These are phyloP conservation scores for Aspergillus fumigatus DNA, from an alignment of 2,329 filamentous ascomycete species.

Conservation along the genomic window DNA sequence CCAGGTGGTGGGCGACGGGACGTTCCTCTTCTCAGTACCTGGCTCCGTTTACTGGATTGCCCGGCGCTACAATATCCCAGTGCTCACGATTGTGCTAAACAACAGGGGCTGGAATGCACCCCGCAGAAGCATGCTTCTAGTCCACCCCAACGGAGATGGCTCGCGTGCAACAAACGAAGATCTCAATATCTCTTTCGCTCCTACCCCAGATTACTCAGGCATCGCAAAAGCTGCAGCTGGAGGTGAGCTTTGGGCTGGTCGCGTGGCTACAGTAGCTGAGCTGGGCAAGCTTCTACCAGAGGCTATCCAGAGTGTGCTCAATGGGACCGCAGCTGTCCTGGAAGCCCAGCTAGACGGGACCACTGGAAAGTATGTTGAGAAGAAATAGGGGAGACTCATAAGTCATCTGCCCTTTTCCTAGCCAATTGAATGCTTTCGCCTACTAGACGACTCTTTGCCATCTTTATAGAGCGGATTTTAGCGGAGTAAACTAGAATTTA, in stretches of 20 bases:
- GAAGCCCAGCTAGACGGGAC: slow-evolving; percentile 57
- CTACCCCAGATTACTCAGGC: slow-evolving; percentile 62
- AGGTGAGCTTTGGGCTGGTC: slow-evolving; percentile 57
- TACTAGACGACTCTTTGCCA: not conserved
- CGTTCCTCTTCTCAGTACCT: slow-evolving; percentile 62
- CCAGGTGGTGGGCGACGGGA: slow-evolving; percentile 64
- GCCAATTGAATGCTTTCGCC: not conserved
- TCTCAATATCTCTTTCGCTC: slow-evolving; percentile 62
- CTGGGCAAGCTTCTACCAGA: slow-evolving; percentile 51
- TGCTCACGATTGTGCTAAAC: slow-evolving; percentile 64
- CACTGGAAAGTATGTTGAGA: slow-evolving; percentile 47
- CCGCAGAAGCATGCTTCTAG: slow-evolving; percentile 55
- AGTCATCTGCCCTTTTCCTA: not conserved
- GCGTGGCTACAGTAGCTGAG: slow-evolving; percentile 54
- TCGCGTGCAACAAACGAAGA: slow-evolving; percentile 59
- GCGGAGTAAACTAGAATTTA: not conserved
- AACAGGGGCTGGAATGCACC: slow-evolving; percentile 71
- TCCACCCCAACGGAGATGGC: slow-evolving; percentile 61
- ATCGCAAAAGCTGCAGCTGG: slow-evolving; percentile 64
- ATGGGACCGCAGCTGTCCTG: slow-evolving; percentile 56
- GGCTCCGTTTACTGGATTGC: slow-evolving; percentile 66
- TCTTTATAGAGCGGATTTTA: not conserved
- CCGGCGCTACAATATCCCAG: slow-evolving; percentile 60
- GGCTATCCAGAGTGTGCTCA: slow-evolving; percentile 56
- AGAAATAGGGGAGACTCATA: slow-evolving; percentile 3